phyloP scores from a whole-genome alignment of 257 asterid genomes.

The Phtheirospermum japonicum region DNA sequence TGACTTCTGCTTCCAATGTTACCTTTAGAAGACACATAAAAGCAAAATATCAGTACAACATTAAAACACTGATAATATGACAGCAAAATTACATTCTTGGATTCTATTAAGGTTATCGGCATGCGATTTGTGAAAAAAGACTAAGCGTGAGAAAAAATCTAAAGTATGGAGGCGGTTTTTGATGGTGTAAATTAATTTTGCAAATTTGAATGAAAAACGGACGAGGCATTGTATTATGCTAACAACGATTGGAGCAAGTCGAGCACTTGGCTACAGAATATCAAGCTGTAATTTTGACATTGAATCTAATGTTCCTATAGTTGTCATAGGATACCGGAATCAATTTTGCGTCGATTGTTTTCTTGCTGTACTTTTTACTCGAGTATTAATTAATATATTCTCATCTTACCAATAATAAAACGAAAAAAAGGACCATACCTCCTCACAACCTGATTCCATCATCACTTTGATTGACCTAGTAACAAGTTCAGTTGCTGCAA shows the following conservation, averaged over 20 bases:
- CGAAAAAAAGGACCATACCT: slow-evolving; percentile 44
- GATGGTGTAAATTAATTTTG: background rate
- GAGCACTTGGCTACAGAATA: background rate
- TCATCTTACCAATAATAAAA: background rate
- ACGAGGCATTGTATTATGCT: background rate
- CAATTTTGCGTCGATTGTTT: no score
- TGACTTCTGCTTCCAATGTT: slow-evolving; percentile 95
- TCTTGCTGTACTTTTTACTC: no score
- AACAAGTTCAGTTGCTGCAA: slow-evolving; percentile 86
- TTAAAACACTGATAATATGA: background rate
- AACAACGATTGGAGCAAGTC: background rate
- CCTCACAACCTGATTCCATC: slow-evolving; percentile 96
- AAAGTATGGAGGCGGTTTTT: background rate
- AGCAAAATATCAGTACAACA: background rate
- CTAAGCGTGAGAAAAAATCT: background rate
- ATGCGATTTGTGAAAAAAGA: background rate
- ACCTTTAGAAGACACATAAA: slow-evolving; percentile 46
- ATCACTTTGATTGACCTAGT: slow-evolving; percentile 69
- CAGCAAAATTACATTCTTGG: slow-evolving; percentile 16
- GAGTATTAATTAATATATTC: no score
- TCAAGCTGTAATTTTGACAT: background rate
- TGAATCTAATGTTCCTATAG: no score
- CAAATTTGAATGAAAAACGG: background rate
- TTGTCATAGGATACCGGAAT: no score
- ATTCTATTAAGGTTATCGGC: slow-evolving; percentile 5